These are phyloP conservation scores for Fusarium drepaniforme DNA, from an alignment of 2,329 filamentous ascomycete species.

Conservation along the genomic window DNA sequence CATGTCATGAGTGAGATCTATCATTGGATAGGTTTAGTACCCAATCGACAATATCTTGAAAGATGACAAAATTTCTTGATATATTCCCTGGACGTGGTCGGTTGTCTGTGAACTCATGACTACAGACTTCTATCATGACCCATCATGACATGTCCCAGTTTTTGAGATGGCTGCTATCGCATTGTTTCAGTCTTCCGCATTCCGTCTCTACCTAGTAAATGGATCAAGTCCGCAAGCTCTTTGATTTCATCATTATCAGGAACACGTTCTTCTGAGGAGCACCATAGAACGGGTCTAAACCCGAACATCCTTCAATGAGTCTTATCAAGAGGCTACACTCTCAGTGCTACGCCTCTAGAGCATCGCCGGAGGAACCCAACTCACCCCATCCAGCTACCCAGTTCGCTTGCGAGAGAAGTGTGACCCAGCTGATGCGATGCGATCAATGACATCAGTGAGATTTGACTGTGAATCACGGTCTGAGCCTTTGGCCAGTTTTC, in stretches of 20 bases:
- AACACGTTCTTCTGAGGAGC: neutral
- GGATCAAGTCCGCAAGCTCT: neutral
- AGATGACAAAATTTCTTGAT: neutral
- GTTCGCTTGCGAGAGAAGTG: neutral
- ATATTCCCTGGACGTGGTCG: neutral
- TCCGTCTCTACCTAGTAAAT: too few species aligned
- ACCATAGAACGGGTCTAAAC: fast-evolving
- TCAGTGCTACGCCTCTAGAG: neutral
- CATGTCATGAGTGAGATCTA: neutral
- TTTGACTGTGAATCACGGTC: neutral
- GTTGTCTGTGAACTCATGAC: neutral
- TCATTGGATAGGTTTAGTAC: neutral
- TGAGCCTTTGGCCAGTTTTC: neutral
- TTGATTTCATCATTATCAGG: neutral
- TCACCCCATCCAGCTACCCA: neutral
- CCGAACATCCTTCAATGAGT: neutral
- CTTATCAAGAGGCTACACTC: neutral
- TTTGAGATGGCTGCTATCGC: neutral
- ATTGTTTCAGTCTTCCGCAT: too few species aligned
- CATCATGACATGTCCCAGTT: neutral
- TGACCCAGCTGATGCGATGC: neutral
- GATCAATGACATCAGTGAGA: neutral
- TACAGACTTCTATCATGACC: neutral
- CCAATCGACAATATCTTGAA: neutral
- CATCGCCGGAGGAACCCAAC: neutral